phyloP scores from a whole-genome alignment of 768 basidiomycete genomes.

The Xerocomellus chrysenteron region DNA sequence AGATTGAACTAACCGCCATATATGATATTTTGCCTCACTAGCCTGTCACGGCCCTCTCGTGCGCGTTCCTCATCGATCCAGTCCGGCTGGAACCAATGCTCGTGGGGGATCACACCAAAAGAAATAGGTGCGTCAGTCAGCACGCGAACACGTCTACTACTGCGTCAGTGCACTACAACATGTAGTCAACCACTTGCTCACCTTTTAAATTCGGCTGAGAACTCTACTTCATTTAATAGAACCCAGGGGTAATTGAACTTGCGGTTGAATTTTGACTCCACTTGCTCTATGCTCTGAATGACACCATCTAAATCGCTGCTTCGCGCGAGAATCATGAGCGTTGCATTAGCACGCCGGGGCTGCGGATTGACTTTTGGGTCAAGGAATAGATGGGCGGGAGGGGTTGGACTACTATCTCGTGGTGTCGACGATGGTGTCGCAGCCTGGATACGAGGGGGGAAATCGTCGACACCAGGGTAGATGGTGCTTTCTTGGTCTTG shows the following conservation, averaged over 20 bases:
- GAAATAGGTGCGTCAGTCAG: slow-evolving; percentile 43
- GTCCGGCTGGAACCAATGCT: slow-evolving; percentile 70
- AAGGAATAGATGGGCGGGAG: slow-evolving; percentile 1
- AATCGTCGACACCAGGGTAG: not conserved
- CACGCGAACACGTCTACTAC: slow-evolving; percentile 32
- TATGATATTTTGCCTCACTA: slow-evolving; percentile 48
- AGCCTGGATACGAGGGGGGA: not conserved
- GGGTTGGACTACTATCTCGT: not conserved
- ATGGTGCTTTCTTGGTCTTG: not conserved
- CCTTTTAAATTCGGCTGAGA: slow-evolving; percentile 53
- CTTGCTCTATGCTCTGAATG: slow-evolving; percentile 47
- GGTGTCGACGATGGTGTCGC: not conserved
- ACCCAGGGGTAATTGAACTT: slow-evolving; percentile 61
- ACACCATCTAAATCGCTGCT: slow-evolving; percentile 48
- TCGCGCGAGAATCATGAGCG: slow-evolving; percentile 54
- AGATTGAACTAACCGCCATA: slow-evolving; percentile 44
- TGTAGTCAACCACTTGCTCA: slow-evolving; percentile 10
- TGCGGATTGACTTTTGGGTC: not conserved
- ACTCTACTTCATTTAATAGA: slow-evolving; percentile 61
- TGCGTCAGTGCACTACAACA: slow-evolving; percentile 13
- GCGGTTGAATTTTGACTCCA: slow-evolving; percentile 60
- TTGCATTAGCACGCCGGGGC: slow-evolving; percentile 52
- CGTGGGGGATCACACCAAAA: slow-evolving; percentile 57
- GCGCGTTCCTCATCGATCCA: slow-evolving; percentile 73
- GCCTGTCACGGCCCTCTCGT: slow-evolving; percentile 45